Percentiles rank a stretch among this genome's conserved stretches.
Evolutionary conservation across 306 rosid genomes (phyloP).

Genomic region (Vigna nakashimae): DNA sequence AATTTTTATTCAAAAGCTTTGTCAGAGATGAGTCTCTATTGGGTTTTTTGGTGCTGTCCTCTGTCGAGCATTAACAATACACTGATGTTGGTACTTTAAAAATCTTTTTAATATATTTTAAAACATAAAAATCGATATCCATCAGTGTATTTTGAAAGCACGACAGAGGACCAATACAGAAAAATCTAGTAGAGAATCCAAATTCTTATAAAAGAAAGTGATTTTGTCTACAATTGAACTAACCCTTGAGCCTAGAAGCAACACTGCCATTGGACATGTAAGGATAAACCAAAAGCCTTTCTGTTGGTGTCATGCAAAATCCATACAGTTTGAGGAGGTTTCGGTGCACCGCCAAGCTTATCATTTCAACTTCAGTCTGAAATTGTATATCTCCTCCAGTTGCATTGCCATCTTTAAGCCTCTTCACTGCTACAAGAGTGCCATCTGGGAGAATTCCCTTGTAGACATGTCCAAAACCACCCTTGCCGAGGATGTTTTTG

Average conservation of each 20-base stretch:
- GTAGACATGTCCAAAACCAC: conserved; percentile 95
- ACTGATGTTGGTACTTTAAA: too few relatives aligned
- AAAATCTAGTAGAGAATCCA: too few relatives aligned
- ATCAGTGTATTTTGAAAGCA: too few relatives aligned
- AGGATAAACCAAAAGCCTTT: conserved; percentile 88
- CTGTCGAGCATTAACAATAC: too few relatives aligned
- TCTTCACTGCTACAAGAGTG: conserved; percentile 82
- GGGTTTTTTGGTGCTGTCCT: too few relatives aligned
- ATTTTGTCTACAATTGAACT: conserved; percentile 9
- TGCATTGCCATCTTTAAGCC: conserved; percentile 89
- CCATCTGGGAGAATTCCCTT: conserved; percentile 88
- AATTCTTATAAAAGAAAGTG: not conserved
- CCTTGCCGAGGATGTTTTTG: conserved; percentile 87
- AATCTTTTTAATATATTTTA: too few relatives aligned
- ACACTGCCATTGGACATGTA: conserved; percentile 96
- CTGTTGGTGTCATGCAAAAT: conserved; percentile 80
- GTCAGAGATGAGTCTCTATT: not conserved
- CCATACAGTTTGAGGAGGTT: conserved; percentile 87
- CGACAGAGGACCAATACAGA: too few relatives aligned
- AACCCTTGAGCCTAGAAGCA: conserved; percentile 92
- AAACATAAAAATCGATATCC: too few relatives aligned
- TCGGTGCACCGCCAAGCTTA: conserved; percentile 91
- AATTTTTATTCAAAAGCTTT: not conserved
- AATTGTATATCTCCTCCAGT: conserved; percentile 88
- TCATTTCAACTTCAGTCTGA: conserved; percentile 98